phyloP scores from a whole-genome alignment of 2,329 filamentous ascomycete genomes.

The Pseudocercospora macadamiae region DNA sequence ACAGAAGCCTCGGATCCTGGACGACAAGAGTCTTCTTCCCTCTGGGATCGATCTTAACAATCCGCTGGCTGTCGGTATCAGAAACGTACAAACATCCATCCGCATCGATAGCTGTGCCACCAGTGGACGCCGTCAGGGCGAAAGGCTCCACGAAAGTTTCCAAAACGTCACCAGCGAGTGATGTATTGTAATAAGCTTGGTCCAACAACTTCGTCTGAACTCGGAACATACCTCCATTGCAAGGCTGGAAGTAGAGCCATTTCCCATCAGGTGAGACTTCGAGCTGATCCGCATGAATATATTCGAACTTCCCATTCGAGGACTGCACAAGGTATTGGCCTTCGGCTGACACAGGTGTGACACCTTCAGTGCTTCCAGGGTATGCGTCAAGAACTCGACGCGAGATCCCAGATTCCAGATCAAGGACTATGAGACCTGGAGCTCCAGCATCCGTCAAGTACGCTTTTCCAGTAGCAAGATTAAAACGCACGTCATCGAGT shows the following conservation, averaged over 20 bases:
- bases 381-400: constrained; percentile 36
- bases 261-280: constrained; percentile 44
- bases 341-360: constrained; percentile 38
- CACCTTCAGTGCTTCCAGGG: constrained; percentile 27
- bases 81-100: constrained; percentile 43
- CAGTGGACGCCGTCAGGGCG: constrained; percentile 42
- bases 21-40: constrained; percentile 33
- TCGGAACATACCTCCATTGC: constrained; percentile 40
- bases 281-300: constrained; percentile 42
- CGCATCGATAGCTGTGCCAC: constrained; percentile 44
- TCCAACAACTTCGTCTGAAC: constrained; percentile 42
- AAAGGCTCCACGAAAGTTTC: constrained; percentile 35
- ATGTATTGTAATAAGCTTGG: constrained; percentile 39
- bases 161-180: constrained; percentile 32
- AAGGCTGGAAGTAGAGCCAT: constrained; percentile 44
- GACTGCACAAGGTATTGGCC: constrained; percentile 31
- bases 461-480: constrained; percentile 30
- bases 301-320: constrained; percentile 26
- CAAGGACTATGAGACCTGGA: constrained; percentile 22
- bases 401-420: constrained; percentile 23
- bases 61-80: constrained; percentile 39
- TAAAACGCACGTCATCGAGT: constrained; percentile 44
- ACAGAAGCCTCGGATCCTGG: constrained; percentile 36
- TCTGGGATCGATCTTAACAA: constrained; percentile 34
- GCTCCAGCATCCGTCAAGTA: constrained; percentile 35